phyloP scores from a whole-genome alignment of 345 rosid species.

The Hypericum perforatum region DNA sequence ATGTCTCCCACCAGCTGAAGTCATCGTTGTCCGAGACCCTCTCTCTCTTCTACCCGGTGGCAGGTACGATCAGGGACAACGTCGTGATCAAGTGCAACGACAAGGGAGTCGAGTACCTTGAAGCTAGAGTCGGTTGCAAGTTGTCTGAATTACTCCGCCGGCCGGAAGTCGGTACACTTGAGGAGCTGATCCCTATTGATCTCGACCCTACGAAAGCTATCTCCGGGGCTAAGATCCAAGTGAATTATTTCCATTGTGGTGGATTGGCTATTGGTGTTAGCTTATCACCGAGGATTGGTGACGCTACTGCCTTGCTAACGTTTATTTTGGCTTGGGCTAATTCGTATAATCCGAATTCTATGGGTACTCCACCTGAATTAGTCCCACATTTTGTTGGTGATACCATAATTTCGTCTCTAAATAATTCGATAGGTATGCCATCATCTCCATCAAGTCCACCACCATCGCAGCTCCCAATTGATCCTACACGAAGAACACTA shows the following conservation, averaged over 20 bases:
- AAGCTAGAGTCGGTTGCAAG: slow-evolving; percentile 8
- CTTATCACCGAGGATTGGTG: not conserved
- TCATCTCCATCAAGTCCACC: too few species aligned
- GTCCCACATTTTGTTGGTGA: too few species aligned
- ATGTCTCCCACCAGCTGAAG: not conserved
- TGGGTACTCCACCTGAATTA: too few species aligned
- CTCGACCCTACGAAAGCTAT: not conserved
- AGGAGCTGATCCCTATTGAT: slow-evolving; percentile 14
- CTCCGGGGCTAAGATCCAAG: slow-evolving; percentile 11
- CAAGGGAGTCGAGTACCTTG: slow-evolving; percentile 8
- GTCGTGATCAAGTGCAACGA: slow-evolving; percentile 21
- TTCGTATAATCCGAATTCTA: too few species aligned
- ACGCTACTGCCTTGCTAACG: too few species aligned
- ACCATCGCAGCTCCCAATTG: too few species aligned
- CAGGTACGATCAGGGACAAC: not conserved
- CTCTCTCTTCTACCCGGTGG: not conserved
- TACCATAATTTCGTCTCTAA: too few species aligned
- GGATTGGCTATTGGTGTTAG: slow-evolving; percentile 21
- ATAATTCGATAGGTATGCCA: too few species aligned
- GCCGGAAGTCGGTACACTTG: slow-evolving; percentile 4
- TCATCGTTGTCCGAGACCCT: slow-evolving; percentile 5
- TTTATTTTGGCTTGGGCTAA: too few species aligned
- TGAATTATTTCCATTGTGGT: slow-evolving; percentile 22
- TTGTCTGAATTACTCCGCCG: slow-evolving; percentile 12
- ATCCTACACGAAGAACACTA: too few species aligned